Percentiles rank a stretch among this genome's conserved stretches.
Evolutionary conservation across 805 yeast species (phyloP).

Genomic region (Candida ficus): DNA sequence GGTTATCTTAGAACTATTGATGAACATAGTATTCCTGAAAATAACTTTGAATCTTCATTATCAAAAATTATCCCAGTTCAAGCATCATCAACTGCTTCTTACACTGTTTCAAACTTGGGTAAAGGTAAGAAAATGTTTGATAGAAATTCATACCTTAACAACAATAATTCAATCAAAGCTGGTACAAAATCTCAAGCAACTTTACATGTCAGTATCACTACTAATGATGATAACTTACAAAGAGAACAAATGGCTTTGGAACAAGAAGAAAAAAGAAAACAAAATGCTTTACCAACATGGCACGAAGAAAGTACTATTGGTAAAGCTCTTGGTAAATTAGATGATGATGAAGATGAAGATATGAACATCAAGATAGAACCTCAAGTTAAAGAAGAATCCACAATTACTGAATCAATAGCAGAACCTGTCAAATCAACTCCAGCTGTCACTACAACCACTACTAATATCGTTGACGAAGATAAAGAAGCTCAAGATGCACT

Average conservation of each 20-base stretch:
- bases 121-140: constrained; percentile 40
- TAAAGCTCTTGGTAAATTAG: constrained; percentile 48
- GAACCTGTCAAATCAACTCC: constrained; percentile 9
- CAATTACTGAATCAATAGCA: constrained; percentile 4
- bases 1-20: constrained; percentile 77
- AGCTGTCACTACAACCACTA: constrained; percentile 10
- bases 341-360: constrained; percentile 47
- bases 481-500: constrained; percentile 23
- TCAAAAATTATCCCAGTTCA: constrained; percentile 83
- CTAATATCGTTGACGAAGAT: constrained; percentile 18
- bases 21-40: constrained; percentile 75
- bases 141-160: constrained; percentile 31
- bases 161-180: constrained; percentile 40
- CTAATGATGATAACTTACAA: constrained; percentile 72
- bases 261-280: constrained; percentile 69
- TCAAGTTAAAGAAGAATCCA: constrained; percentile 6
- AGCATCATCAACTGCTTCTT: constrained; percentile 62
- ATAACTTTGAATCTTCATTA: constrained; percentile 81
- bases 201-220: constrained; percentile 80
- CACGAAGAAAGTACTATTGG: constrained; percentile 90
- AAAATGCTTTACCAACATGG: constrained; percentile 97
- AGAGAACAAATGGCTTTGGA: constrained; percentile 62
- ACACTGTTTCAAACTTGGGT: constrained; percentile 49
- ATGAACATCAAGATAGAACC: constrained; percentile 1
- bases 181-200: constrained; percentile 75